Conservation (phyloP, 257 asterid genomes). For the Voacanga thouarsii region DNA sequence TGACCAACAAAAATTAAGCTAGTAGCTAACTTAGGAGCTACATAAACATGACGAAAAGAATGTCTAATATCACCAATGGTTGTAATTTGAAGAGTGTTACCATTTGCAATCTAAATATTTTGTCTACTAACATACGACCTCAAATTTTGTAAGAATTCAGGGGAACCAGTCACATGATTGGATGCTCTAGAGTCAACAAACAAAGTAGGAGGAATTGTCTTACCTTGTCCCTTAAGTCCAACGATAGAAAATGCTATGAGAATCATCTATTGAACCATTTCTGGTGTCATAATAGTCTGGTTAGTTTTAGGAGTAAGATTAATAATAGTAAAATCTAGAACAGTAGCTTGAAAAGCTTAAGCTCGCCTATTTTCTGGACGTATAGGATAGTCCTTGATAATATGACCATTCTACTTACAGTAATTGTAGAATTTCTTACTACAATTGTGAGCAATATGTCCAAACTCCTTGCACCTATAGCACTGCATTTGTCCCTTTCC, state of each 20-base stretch:
- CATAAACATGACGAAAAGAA: no score
- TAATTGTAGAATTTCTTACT: no score
- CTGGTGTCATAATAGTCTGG: neutral
- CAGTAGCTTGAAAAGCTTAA: neutral
- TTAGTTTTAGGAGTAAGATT: no score
- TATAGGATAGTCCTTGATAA: slow-evolving; percentile 1
- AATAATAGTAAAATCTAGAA: neutral
- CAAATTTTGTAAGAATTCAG: neutral
- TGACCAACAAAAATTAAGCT: neutral
- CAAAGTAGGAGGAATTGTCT: neutral
- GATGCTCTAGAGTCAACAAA: slow-evolving; percentile 1
- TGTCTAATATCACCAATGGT: neutral
- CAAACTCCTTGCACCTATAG: no score
- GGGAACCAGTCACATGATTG: slow-evolving; percentile 12
- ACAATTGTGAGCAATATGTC: no score
- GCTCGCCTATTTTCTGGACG: neutral
- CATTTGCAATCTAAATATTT: no score
- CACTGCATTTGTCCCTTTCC: no score
- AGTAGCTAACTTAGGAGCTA: no score
- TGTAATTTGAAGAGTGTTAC: no score
- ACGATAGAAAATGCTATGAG: neutral
- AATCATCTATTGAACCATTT: slow-evolving; percentile 13
- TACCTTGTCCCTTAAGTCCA: neutral
- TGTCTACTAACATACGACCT: no score
- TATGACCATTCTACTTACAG: no score